phyloP scores from a whole-genome alignment of 768 basidiomycete genomes.

The Pisolithus albus region DNA sequence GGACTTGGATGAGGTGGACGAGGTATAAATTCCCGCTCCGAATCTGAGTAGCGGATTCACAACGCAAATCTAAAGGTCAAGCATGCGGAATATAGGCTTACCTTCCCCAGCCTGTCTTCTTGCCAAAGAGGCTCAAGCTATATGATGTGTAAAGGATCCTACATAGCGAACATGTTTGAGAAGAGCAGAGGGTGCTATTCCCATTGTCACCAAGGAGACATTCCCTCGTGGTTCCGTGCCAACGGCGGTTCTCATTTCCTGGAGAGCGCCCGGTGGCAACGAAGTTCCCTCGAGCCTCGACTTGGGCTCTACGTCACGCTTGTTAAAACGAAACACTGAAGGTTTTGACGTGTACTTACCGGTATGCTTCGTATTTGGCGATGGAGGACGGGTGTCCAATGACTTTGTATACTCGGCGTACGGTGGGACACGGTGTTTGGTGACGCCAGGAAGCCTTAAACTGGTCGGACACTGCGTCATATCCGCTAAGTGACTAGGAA shows the following conservation, averaged over 20 bases:
- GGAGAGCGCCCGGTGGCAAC: constrained; percentile 43
- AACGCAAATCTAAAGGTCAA: constrained; percentile 1
- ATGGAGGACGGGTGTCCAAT: constrained; percentile 42
- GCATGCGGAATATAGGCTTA: constrained; percentile 16
- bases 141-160: constrained; percentile 59
- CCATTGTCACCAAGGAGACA: constrained; percentile 63
- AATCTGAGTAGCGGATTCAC: constrained; percentile 38
- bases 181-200: constrained; percentile 43
- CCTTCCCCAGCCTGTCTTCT: constrained; percentile 71
- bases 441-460: constrained; percentile 69
- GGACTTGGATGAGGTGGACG: constrained; percentile 76
- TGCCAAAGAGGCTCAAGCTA: constrained; percentile 55
- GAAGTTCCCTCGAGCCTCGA: constrained; percentile 59
- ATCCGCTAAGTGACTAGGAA: constrained; percentile 1
- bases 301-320: constrained; percentile 34
- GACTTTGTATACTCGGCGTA: constrained; percentile 61
- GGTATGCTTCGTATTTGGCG: constrained; percentile 54
- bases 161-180: constrained; percentile 54
- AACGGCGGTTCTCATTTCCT: constrained; percentile 69
- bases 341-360: constrained; percentile 29
- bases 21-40: constrained; percentile 66
- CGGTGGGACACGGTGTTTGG: constrained; percentile 47
- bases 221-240: constrained; percentile 65
- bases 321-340: neutral
- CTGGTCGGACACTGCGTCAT: constrained; percentile 49